These are phyloP conservation scores for Entomortierella beljakovae DNA, from an alignment of 192 early-diverging fungal genomes.

Conservation along the genomic window DNA sequence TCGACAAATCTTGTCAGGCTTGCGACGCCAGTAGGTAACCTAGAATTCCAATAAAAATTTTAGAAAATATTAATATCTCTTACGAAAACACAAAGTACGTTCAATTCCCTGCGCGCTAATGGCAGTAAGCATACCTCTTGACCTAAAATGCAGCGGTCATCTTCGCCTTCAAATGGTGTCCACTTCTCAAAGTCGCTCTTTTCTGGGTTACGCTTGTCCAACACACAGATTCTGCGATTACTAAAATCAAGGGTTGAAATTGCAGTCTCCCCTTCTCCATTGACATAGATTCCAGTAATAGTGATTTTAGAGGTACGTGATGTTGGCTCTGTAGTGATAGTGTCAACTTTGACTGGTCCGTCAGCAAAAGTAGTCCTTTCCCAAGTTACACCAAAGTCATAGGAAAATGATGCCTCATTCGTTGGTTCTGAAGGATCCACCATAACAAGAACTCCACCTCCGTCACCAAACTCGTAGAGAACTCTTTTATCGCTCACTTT, in stretches of 20 bases:
- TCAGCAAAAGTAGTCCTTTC: constrained; percentile 68
- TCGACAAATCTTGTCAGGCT: constrained; percentile 71
- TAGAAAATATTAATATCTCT: neutral
- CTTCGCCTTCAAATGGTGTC: constrained; percentile 76
- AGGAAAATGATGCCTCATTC: constrained; percentile 75
- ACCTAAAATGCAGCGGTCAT: constrained; percentile 73
- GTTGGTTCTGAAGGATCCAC: constrained; percentile 80
- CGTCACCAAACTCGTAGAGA: constrained; percentile 91
- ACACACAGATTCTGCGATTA: constrained; percentile 56
- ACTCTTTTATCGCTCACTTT: constrained; percentile 74
- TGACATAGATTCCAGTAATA: constrained; percentile 67
- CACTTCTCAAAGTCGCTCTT: constrained; percentile 93
- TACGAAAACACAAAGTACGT: neutral
- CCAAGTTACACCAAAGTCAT: constrained; percentile 86
- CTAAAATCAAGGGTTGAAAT: constrained; percentile 53
- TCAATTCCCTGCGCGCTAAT: neutral
- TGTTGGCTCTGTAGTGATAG: constrained; percentile 72
- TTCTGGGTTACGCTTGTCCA: constrained; percentile 61
- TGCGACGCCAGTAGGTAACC: constrained; percentile 80
- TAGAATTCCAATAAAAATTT: constrained; percentile 19
- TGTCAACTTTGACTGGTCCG: constrained; percentile 67
- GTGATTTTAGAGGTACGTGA: constrained; percentile 79
- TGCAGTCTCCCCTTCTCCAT: constrained; percentile 18
- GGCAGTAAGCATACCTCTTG: constrained; percentile 48
- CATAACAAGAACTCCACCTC: constrained; percentile 86